Conservation (phyloP, 306 rosid genomes). For the Prunus padus region DNA sequence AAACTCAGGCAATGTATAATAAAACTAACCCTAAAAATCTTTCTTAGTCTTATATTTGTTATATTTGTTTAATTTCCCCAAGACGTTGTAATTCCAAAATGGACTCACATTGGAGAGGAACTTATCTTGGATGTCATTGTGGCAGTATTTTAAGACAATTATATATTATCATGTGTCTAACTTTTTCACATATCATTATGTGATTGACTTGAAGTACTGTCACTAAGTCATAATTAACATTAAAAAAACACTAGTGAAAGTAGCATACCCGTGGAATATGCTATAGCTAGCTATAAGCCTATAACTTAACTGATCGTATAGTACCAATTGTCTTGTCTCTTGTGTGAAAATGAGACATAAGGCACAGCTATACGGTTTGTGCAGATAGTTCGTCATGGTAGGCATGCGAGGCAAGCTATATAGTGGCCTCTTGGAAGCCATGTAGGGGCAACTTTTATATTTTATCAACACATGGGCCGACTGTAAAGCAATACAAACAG, state of each 20-base stretch:
- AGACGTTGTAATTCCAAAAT: background rate
- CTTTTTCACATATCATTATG: no score
- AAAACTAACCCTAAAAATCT: background rate
- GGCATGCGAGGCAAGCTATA: background rate
- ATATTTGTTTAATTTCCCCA: background rate
- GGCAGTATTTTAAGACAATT: no score
- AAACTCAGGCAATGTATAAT: background rate
- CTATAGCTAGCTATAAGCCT: no score
- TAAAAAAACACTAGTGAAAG: no score
- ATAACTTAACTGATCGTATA: background rate
- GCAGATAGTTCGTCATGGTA: background rate
- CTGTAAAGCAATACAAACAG: slow-evolving; percentile 2
- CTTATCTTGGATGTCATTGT: no score
- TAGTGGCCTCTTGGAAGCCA: background rate
- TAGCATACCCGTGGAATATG: no score
- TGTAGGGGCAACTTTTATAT: background rate
- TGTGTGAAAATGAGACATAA: slow-evolving; percentile 2
- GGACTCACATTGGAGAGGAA: no score
- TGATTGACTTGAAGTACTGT: no score
- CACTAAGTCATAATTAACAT: no score
- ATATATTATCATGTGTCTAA: no score
- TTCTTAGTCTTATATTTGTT: background rate
- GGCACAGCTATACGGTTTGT: background rate
- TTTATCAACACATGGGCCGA: slow-evolving; percentile 24
- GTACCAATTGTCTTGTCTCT: background rate